These are phyloP conservation scores for Didymella sp. DNA, from an alignment of 2,329 filamentous ascomycete species.

Conservation along the genomic window DNA sequence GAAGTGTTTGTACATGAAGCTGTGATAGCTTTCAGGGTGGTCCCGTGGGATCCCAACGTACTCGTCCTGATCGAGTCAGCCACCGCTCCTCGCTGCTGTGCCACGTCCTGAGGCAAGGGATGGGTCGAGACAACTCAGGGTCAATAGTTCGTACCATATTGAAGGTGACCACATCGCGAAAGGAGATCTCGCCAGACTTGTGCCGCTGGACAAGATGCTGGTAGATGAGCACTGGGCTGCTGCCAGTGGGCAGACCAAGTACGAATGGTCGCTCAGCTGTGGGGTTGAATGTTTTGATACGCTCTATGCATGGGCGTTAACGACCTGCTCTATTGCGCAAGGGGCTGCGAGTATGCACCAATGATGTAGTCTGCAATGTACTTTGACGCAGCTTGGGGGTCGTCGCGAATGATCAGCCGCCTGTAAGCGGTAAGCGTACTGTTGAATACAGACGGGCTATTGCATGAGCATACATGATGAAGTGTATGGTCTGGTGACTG, in stretches of 20 bases:
- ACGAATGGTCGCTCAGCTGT: slow-evolving; percentile 78
- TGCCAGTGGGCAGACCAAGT: slow-evolving; percentile 82
- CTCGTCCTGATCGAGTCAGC: slow-evolving; percentile 68
- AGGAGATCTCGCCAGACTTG: slow-evolving; percentile 78
- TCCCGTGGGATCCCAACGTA: slow-evolving; percentile 84
- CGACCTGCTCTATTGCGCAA: slow-evolving; percentile 27
- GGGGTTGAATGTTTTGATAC: slow-evolving; percentile 79
- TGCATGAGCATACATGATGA: slow-evolving; percentile 46
- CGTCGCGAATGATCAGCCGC: slow-evolving; percentile 84
- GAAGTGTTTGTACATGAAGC: slow-evolving; percentile 93
- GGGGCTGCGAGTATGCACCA: slow-evolving; percentile 53
- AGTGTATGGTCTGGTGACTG: slow-evolving; percentile 20
- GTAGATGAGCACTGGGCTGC: slow-evolving; percentile 80
- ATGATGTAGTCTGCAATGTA: slow-evolving; percentile 86
- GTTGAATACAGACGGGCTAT: slow-evolving; percentile 21
- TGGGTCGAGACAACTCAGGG: slow-evolving; percentile 19
- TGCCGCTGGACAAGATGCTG: slow-evolving; percentile 74
- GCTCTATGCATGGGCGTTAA: slow-evolving; percentile 59
- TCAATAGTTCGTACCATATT: slow-evolving; percentile 71
- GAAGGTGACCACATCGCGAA: slow-evolving; percentile 88
- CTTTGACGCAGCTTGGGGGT: slow-evolving; percentile 70
- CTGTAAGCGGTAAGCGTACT: slow-evolving; percentile 56
- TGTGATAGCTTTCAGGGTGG: slow-evolving; percentile 86
- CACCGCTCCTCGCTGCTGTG: slow-evolving; percentile 26
- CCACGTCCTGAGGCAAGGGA: slow-evolving; percentile 24